phyloP scores from a whole-genome alignment of 2,329 filamentous ascomycete species.

The Didymella sp. region DNA sequence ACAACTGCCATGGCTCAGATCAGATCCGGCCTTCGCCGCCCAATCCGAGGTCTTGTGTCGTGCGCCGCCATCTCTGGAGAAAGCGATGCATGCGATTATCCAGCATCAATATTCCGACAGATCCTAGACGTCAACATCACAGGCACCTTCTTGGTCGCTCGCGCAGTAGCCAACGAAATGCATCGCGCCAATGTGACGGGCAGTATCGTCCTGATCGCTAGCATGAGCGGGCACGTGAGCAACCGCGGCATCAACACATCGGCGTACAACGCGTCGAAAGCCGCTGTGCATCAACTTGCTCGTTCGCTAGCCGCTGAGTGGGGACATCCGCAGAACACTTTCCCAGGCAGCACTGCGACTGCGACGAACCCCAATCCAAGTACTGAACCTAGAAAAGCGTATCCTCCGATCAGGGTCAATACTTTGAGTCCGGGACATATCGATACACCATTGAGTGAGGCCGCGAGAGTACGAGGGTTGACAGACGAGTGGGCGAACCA shows the following conservation, averaged over 20 bases:
- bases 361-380: constrained; percentile 28
- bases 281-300: constrained; percentile 60
- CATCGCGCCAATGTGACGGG: constrained; percentile 33
- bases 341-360: constrained; percentile 40
- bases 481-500: constrained; percentile 42
- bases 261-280: constrained; percentile 63
- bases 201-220: constrained; percentile 34
- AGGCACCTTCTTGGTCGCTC: constrained; percentile 78
- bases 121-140: constrained; percentile 77
- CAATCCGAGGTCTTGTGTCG: constrained; percentile 37
- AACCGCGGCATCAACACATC: constrained; percentile 52
- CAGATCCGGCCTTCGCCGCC: constrained; percentile 20
- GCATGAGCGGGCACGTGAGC: constrained; percentile 47
- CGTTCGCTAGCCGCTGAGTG: constrained; percentile 62
- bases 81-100: constrained; percentile 44
- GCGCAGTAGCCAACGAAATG: constrained; percentile 53
- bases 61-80: constrained; percentile 42
- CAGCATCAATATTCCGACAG: constrained; percentile 41
- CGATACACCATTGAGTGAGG: constrained; percentile 51
- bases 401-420: constrained; percentile 59
- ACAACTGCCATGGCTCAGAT: constrained; percentile 22
- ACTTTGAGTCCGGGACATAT: constrained; percentile 62
- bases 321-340: constrained; percentile 49
- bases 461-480: constrained; percentile 39
- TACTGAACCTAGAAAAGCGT: constrained; percentile 19